Evolutionary conservation across 176 grass and related monocot species (phyloP), one percentile per base, ranked within the genome.

Genomic region (Oryza rufipogon): DNA sequence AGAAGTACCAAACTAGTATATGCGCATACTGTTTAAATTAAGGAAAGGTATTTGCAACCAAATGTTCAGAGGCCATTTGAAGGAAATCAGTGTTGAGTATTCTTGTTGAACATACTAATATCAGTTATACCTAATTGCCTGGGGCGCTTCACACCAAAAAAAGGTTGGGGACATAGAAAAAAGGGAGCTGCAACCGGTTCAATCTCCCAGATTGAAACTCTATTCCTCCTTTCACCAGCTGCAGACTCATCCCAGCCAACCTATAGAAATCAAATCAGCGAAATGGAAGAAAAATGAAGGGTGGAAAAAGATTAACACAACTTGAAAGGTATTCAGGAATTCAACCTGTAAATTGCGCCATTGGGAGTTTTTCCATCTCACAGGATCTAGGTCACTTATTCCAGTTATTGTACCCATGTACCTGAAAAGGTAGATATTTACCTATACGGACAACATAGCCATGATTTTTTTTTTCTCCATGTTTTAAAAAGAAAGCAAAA

Each of bases 381-480:
- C 86, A 86, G 97, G 83, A 84, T 99, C 93, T 80, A 99, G 79
- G 70, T 99, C 97, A 74, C 86, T 99, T 86, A 96, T 96, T 58
- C 97, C 97, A 45, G 97, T 99, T 78, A 99, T 92, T 3, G 97
- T 99, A 80, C 97, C 97, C 97, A 96, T 99, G 86, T 96, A 99
- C 90, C 97, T 99, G 88, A 84, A 85, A 73, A 66, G 16, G 70
- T 49, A 70, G 20, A 54, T 56, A 41, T 54, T 81, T 81, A 8
- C 12, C 22, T 45, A 72, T 30, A 33, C 20, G 30, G 74, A 11
- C 42, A 76, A 71, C 23, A 44, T 56, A 71, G 19, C 38, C 56
- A 72, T 26, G 17, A 23, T 13, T 65, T 75, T 0, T n/a, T 0
- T 16, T 16, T 42, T 14, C 11, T 17, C 70, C 38, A 60, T 87